phyloP scores from a whole-genome alignment of 2,329 filamentous ascomycete genomes.

The Falciphora oryzae region DNA sequence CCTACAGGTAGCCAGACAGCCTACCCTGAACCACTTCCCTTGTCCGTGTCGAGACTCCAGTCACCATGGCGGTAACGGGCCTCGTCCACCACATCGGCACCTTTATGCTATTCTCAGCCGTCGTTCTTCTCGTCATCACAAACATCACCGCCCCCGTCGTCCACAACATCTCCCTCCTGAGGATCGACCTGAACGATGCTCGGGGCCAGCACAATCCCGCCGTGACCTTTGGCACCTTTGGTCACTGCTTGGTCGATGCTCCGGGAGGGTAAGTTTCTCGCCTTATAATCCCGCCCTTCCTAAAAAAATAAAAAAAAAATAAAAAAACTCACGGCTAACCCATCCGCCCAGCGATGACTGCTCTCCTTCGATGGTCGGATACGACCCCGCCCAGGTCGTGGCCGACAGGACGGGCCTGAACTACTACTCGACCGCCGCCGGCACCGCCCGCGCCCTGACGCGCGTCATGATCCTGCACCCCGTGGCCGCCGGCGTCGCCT shows the following conservation, averaged over 20 bases:
- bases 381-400: conserved; percentile 46
- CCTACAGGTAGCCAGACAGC: no score
- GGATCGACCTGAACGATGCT: conserved; percentile 39
- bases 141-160: conserved; percentile 55
- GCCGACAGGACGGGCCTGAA: conserved; percentile 27
- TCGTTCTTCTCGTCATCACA: conserved; percentile 51
- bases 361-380: conserved; percentile 45
- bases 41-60: conserved; percentile 9
- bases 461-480: conserved; percentile 58
- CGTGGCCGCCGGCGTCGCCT: conserved; percentile 49
- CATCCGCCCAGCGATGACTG: conserved; percentile 35
- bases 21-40: not conserved
- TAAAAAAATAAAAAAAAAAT: not conserved
- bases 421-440: conserved; percentile 35
- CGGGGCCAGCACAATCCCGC: conserved; percentile 24
- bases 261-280: not conserved
- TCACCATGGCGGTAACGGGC: conserved; percentile 41
- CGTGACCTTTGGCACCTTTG: conserved; percentile 55
- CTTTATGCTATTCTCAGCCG: conserved; percentile 48
- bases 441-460: conserved; percentile 45
- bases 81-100: conserved; percentile 53
- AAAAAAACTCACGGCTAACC: not conserved
- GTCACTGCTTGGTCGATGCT: conserved; percentile 40
- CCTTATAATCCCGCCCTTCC: not conserved
- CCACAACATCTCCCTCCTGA: conserved; percentile 47